Percentiles rank a stretch among this genome's conserved stretches.
These are phyloP conservation scores for Rutstroemia sp. DNA, from an alignment of 2,329 filamentous ascomycete genomes.

Conservation along the genomic window DNA sequence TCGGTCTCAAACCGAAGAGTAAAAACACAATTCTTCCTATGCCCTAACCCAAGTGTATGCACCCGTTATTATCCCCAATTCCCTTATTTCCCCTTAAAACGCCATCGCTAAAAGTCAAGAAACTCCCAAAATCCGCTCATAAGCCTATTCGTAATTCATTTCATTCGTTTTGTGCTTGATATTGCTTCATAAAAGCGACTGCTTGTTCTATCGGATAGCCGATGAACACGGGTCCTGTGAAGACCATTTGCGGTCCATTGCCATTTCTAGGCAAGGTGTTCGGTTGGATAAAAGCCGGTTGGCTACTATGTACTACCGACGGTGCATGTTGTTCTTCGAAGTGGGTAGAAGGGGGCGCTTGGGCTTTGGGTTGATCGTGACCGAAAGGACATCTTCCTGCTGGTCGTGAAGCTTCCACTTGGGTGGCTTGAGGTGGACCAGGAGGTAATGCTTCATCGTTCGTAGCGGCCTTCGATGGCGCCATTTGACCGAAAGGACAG, in stretches of 20 bases:
- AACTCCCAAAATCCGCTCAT: too few species aligned
- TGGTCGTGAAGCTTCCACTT: conserved; percentile 4
- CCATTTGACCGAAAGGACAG: conserved; percentile 34
- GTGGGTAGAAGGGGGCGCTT: conserved; percentile 4
- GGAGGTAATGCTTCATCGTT: background rate
- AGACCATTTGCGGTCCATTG: conserved; percentile 62
- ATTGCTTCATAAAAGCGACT: conserved; percentile 60
- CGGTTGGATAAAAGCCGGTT: conserved; percentile 48
- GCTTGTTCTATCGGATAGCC: conserved; percentile 82
- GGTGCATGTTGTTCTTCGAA: conserved; percentile 11
- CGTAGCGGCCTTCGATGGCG: conserved; percentile 2
- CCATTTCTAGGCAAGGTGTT: conserved; percentile 23
- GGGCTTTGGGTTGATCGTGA: conserved; percentile 15
- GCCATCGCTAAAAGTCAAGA: too few species aligned
- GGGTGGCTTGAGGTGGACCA: background rate
- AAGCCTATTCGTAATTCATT: conserved; percentile 7
- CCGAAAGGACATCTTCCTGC: conserved; percentile 48
- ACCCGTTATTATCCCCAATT: too few species aligned
- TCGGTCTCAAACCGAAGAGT: too few species aligned
- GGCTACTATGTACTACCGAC: conserved; percentile 27
- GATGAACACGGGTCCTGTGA: conserved; percentile 90
- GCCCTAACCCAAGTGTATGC: too few species aligned
- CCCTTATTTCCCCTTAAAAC: too few species aligned
- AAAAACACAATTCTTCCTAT: too few species aligned
- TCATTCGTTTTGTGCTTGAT: conserved; percentile 16